Evolutionary conservation across 345 rosid genomes (phyloP).

Genomic region (Brassica rapa): DNA sequence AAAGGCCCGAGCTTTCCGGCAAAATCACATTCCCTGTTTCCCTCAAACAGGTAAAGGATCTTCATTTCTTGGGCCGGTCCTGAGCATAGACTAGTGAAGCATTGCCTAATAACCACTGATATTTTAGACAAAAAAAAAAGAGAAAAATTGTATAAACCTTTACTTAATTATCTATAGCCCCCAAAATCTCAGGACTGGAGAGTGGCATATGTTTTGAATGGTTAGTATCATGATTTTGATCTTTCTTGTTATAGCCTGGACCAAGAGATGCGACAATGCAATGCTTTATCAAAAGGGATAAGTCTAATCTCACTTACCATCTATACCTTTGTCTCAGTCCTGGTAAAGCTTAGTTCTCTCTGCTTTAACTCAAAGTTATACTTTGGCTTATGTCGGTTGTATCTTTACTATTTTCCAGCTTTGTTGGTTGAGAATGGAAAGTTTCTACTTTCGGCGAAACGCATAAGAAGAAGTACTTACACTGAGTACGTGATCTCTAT

Average conservation of each 20-base stretch:
- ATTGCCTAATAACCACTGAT: neutral
- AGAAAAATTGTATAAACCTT: no score
- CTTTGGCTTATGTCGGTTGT: neutral
- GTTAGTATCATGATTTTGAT: neutral
- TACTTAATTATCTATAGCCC: neutral
- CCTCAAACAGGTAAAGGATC: slow-evolving; percentile 66
- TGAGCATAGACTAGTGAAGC: neutral
- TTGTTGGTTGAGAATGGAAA: slow-evolving; percentile 91
- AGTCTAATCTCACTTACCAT: slow-evolving; percentile 83
- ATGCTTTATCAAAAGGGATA: slow-evolving; percentile 93
- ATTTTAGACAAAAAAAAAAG: neutral
- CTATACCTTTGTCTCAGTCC: slow-evolving; percentile 92
- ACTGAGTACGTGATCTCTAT: slow-evolving; percentile 92
- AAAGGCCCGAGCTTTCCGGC: slow-evolving; percentile 76
- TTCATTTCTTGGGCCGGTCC: neutral
- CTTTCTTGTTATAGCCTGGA: slow-evolving; percentile 66
- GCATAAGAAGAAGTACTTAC: slow-evolving; percentile 83
- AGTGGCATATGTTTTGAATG: neutral
- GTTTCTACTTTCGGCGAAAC: slow-evolving; percentile 89
- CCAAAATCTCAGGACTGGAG: neutral
- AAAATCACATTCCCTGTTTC: slow-evolving; percentile 93
- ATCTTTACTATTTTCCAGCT: slow-evolving; percentile 49
- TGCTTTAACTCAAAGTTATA: neutral
- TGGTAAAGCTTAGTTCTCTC: slow-evolving; percentile 45
- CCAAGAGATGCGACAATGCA: slow-evolving; percentile 79